phyloP scores from a whole-genome alignment of 2,329 filamentous ascomycete genomes.

The Verticillium dahliae region DNA sequence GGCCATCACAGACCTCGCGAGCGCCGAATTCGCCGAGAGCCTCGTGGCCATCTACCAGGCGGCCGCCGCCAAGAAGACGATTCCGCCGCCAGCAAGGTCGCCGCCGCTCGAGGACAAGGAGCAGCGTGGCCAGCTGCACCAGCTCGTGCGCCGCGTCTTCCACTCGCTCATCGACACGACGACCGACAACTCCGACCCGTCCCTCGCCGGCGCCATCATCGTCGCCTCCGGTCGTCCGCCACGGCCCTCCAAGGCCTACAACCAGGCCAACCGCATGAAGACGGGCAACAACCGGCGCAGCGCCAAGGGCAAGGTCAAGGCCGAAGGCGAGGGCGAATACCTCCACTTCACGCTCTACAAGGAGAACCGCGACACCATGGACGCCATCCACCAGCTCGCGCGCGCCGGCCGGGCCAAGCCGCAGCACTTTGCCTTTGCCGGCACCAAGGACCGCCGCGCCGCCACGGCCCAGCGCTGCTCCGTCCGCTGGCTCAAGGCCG shows the following conservation, averaged over 20 bases:
- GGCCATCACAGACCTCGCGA: constrained; percentile 31
- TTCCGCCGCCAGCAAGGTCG: constrained; percentile 27
- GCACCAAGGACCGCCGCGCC: constrained; percentile 85
- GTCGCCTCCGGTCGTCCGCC: constrained; percentile 40
- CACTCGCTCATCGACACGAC: constrained; percentile 68
- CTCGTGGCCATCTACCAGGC: constrained; percentile 34
- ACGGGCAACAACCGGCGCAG: constrained; percentile 13
- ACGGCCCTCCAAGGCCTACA: constrained; percentile 17
- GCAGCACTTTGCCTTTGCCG: constrained; percentile 69
- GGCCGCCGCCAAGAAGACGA: constrained; percentile 21
- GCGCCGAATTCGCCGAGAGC: constrained; percentile 29
- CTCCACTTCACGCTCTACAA: constrained; percentile 92
- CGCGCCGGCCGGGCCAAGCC: constrained; percentile 67
- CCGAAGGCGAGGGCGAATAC: constrained; percentile 56
- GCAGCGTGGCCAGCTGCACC: constrained; percentile 42
- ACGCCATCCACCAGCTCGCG: constrained; percentile 71
- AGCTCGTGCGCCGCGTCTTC: constrained; percentile 72
- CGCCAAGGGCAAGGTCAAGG: constrained; percentile 7
- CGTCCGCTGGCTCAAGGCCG: constrained; percentile 40
- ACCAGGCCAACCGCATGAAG: constrained; percentile 17
- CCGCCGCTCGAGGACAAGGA: constrained; percentile 36
- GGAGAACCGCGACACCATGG: constrained; percentile 96
- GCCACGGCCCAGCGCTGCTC: constrained; percentile 81
- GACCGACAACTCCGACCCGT: constrained; percentile 50
- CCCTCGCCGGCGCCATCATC: constrained; percentile 42